Evolutionary conservation across 2,329 filamentous ascomycete species (phyloP).

Genomic region (Tolypocladium amazonense): DNA sequence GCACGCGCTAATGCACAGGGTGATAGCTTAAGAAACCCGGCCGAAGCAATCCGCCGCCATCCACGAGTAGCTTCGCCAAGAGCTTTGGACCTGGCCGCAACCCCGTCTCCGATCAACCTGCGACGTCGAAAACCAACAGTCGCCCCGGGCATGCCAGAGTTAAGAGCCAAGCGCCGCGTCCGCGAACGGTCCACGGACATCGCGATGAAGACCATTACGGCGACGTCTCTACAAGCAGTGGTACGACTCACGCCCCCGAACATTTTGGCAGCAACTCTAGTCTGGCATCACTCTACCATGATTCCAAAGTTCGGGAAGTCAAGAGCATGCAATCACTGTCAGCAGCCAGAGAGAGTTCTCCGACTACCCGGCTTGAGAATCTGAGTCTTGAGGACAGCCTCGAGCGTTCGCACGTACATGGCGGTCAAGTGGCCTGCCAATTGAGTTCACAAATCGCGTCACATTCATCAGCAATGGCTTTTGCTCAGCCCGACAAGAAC

Average conservation of each 20-base stretch:
- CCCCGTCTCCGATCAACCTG: constrained; percentile 34
- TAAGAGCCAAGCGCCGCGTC: constrained; percentile 25
- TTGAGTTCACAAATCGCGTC: not conserved
- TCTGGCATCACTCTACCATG: not conserved
- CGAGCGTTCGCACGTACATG: constrained; percentile 5
- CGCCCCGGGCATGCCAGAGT: constrained; percentile 36
- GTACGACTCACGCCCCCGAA: constrained; percentile 18
- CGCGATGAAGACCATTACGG: constrained; percentile 26
- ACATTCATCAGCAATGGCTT: constrained; percentile 11
- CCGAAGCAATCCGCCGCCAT: constrained; percentile 24
- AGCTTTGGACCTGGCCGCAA: constrained; percentile 47
- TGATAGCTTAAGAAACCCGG: constrained; percentile 27
- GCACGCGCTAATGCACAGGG: not conserved
- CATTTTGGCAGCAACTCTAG: not conserved
- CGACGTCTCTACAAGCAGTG: constrained; percentile 19
- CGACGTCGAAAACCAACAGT: constrained; percentile 32
- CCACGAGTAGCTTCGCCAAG: constrained; percentile 40
- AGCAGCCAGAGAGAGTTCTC: constrained; percentile 33
- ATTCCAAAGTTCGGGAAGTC: constrained; percentile 13
- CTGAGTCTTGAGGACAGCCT: constrained; percentile 27
- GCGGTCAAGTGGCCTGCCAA: constrained; percentile 37
- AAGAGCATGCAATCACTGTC: constrained; percentile 15
- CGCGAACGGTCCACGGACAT: constrained; percentile 28
- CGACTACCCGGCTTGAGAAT: constrained; percentile 23
- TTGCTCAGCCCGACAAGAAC: constrained; percentile 15